Evolutionary conservation across 2,329 filamentous ascomycete species (phyloP), one percentile per base, ranked within the genome.

Genomic region (Byssochlamys sp.): DNA sequence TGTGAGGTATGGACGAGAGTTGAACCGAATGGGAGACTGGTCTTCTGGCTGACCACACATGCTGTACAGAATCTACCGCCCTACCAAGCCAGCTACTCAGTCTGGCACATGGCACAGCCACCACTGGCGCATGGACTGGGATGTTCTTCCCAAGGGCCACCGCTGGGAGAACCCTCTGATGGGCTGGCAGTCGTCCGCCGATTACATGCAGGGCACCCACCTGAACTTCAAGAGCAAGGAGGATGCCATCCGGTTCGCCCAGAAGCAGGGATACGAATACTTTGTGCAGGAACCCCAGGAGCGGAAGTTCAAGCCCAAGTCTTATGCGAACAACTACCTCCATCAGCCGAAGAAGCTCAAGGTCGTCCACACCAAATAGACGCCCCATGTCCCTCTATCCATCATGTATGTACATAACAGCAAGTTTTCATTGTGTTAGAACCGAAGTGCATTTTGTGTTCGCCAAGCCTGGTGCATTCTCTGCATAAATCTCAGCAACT

Each of bases 181-280:
- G 84, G 94, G 94, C 60, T 99, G 95, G 95, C 91, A 96, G 73
- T 97, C 92, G 26, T 95, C 91, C 19, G 92, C 83, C 57, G 94
- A 99, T 75, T 85, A 84, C 71, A 94, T 99, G 90, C 91, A 99
- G 75, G 92, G 91, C 69, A 95, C 91, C 53, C 84, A 91, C 72
- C 76, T 99, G 67, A 87, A 87, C 75, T 99, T 99, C 82, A 89
- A 89, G 75, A 82, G 80, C 67, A 97, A 96, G 81, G 91, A 97
- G 73, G 92, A 96, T 66, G 94, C 94, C 63, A 92, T 99, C 68
- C 79, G 81, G 59, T 99, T 99, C 71, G 94, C 95, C 26, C 89
- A 97, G 79, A 99, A 97, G 83, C 94, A 99, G 76, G 94, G 95
- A 35, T 99, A 99, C 73, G 92, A 99, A 73, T 99, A 96, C 77